These are phyloP conservation scores for Xylaria cubensis DNA, from an alignment of 495 filamentous ascomycete species.

Conservation along the genomic window DNA sequence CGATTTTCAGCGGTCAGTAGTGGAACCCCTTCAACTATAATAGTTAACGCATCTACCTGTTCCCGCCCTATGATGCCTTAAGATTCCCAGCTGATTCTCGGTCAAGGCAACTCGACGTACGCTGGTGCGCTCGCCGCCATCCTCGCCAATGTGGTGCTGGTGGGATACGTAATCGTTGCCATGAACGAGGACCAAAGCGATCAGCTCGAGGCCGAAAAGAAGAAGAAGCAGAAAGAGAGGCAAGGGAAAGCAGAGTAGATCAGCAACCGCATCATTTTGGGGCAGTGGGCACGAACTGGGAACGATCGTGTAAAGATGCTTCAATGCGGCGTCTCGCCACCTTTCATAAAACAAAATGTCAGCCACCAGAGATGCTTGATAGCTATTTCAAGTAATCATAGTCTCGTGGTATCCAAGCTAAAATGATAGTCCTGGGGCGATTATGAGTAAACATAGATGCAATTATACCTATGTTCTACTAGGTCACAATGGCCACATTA, in stretches of 20 bases:
- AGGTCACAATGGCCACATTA: background rate
- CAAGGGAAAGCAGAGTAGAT: slow-evolving; percentile 24
- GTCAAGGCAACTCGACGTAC: slow-evolving; percentile 78
- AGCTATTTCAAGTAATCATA: background rate
- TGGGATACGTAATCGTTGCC: slow-evolving; percentile 90
- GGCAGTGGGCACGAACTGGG: background rate
- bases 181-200: slow-evolving; percentile 87
- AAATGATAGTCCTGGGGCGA: background rate
- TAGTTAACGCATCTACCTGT: background rate
- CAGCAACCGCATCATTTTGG: background rate
- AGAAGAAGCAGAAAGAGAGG: slow-evolving; percentile 34
- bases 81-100: background rate
- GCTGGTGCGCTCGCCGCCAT: slow-evolving; percentile 85
- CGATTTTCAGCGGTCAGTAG: slow-evolving; percentile 74
- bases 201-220: slow-evolving; percentile 39
- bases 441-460: background rate
- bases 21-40: background rate
- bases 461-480: background rate
- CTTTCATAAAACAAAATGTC: background rate
- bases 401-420: background rate
- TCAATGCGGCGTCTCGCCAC: background rate
- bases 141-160: slow-evolving; percentile 87
- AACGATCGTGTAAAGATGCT: background rate
- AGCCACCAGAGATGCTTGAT: background rate
- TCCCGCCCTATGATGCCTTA: background rate